phyloP scores from a whole-genome alignment of 2,329 filamentous ascomycete genomes.

The Zymoseptoria tritici region DNA sequence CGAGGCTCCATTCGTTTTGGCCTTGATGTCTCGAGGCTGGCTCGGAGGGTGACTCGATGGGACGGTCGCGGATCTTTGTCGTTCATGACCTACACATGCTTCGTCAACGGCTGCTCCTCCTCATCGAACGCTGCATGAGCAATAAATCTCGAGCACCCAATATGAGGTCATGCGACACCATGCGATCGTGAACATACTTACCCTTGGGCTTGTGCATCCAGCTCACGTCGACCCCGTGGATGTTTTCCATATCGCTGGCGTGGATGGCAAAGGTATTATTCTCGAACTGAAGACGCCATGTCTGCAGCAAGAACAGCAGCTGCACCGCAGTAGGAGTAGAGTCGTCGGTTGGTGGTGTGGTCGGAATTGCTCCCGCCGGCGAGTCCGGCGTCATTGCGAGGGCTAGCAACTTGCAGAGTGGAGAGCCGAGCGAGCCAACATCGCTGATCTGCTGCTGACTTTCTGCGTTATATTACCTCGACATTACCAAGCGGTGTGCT shows the following conservation, averaged over 20 bases:
- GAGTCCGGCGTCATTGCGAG: background rate
- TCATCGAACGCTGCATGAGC: background rate
- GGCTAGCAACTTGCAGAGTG: background rate
- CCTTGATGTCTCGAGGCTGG: constrained; percentile 3
- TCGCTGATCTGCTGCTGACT: background rate
- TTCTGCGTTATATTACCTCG: background rate
- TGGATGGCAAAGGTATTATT: constrained; percentile 6
- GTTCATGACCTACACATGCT: constrained; percentile 1
- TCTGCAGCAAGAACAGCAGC: background rate
- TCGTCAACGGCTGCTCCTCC: background rate
- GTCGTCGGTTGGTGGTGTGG: background rate
- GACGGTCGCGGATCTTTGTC: constrained; percentile 2
- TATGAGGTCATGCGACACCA: constrained; percentile 2
- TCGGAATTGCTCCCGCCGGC: background rate
- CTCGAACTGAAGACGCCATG: constrained; percentile 13
- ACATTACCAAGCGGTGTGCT: background rate
- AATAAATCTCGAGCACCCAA: background rate
- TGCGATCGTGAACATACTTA: constrained; percentile 2
- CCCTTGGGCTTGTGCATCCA: constrained; percentile 16
- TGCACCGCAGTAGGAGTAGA: background rate
- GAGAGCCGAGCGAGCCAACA: background rate
- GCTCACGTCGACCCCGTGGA: constrained; percentile 19
- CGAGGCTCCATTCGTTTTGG: background rate
- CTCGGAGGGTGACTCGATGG: constrained; percentile 1
- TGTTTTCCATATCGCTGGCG: constrained; percentile 15